Evolutionary conservation across 2,329 filamentous ascomycete species (phyloP), one percentile per base, ranked within the genome.

Genomic region (Venturia oleaginea): DNA sequence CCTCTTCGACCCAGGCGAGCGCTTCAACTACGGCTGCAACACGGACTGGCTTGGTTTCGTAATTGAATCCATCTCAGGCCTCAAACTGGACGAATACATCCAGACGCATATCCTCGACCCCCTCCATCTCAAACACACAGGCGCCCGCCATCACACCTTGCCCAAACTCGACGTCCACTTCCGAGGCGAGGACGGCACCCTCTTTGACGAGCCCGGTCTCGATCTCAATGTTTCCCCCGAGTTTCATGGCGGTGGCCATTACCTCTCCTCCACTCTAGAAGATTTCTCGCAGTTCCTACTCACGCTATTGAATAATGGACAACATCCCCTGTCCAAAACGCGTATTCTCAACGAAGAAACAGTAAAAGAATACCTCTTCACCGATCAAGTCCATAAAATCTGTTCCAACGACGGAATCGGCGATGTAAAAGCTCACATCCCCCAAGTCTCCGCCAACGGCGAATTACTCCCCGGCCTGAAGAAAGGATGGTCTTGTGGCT

Each of bases 291-390:
- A 83, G 66, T 79, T 89, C 30, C 78, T 90, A 2, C 79, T 84
- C 0, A 79, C 81, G 0, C 74, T 91, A 1, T 75, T 90, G 32
- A 90, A 90, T 70, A 76, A 86, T 66, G 87, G 88, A 54, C 82
- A 76, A 0, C 84, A 81, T 42, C 83, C 87, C 0, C 77, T 69
- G 0, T 89, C 84, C 0, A 80, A 81, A 0, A 72, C 72, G 0
- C 76, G 78, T 61, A 80, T 90, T 40, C 77, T 90, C 8, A 75
- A 78, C 24, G 76, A 79, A 17, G 76, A 79, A 34, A 88, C 85
- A 0, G 81, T 90, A 0, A 19, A 59, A 11, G 79, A 86, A 19
- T 74, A 81, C 37, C 86, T 90, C 83, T 89, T 86, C 72, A 77
- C 76, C 65, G 89, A 90, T 70, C 85, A 86, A 67, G 80, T 87